phyloP scores from a whole-genome alignment of 2,329 filamentous ascomycete species.

The Tolypocladium endophyticum region DNA sequence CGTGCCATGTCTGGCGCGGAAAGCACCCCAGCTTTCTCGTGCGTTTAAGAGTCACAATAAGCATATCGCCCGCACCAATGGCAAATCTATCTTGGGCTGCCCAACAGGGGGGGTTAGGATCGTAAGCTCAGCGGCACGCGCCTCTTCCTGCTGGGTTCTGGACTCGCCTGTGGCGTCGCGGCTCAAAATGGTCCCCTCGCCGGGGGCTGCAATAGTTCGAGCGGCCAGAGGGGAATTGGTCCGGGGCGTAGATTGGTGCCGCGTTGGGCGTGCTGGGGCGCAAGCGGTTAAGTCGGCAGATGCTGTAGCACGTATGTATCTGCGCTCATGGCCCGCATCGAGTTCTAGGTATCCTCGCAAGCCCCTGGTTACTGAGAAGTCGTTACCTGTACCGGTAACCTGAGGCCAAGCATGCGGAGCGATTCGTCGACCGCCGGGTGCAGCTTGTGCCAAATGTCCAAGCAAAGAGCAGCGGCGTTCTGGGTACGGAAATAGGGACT shows the following conservation, averaged over 20 bases:
- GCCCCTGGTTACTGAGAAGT: neutral
- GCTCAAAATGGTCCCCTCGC: neutral
- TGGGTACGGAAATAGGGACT: neutral
- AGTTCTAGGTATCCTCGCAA: neutral
- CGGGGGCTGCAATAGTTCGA: neutral
- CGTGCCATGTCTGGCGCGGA: neutral
- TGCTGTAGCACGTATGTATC: neutral
- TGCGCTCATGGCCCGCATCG: neutral
- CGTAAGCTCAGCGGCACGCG: neutral
- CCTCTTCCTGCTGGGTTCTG: neutral
- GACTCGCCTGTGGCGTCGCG: slow-evolving; percentile 3
- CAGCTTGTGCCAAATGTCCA: neutral
- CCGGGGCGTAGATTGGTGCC: neutral
- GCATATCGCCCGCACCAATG: neutral
- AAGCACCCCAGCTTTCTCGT: neutral
- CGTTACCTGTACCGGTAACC: neutral
- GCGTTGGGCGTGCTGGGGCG: neutral
- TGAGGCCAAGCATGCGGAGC: too few relatives aligned
- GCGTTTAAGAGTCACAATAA: neutral
- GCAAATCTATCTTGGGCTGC: neutral
- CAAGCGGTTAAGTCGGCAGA: neutral
- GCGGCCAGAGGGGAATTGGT: slow-evolving; percentile 1
- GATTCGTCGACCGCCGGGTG: neutral
- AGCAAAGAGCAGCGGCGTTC: neutral
- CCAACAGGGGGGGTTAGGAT: neutral